phyloP scores from a whole-genome alignment of 192 early-diverging fungal species.

The Umbelopsis vinacea region DNA sequence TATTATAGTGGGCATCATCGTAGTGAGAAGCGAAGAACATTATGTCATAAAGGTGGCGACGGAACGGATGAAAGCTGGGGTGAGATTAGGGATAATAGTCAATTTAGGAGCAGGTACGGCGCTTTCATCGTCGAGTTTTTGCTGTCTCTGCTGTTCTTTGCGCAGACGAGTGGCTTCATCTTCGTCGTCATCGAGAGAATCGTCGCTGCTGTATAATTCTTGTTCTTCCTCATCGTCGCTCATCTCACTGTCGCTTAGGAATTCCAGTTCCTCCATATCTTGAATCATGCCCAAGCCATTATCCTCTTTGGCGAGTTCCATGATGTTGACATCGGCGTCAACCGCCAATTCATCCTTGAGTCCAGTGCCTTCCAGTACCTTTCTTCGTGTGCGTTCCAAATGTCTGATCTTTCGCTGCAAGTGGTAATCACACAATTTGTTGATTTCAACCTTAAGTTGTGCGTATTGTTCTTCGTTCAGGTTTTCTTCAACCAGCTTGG shows the following conservation, averaged over 20 bases:
- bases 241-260: slow-evolving; percentile 31
- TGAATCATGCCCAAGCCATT: slow-evolving; percentile 33
- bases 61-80: slow-evolving; percentile 27
- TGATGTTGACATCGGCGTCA: background rate
- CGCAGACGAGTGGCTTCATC: background rate
- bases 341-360: background rate
- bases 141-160: slow-evolving; percentile 20
- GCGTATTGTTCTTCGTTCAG: slow-evolving; percentile 34
- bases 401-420: slow-evolving; percentile 38
- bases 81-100: slow-evolving; percentile 29
- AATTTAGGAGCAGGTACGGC: slow-evolving; percentile 25
- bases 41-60: slow-evolving; percentile 14
- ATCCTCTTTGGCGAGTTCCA: background rate
- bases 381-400: slow-evolving; percentile 40
- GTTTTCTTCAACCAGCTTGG: background rate
- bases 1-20: background rate
- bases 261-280: slow-evolving; percentile 51
- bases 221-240: slow-evolving; percentile 22
- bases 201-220: slow-evolving; percentile 15
- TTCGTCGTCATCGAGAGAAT: background rate
- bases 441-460: slow-evolving; percentile 40
- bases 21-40: background rate
- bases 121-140: slow-evolving; percentile 24
- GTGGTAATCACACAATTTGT: slow-evolving; percentile 33
- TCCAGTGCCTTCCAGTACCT: slow-evolving; percentile 37